These are phyloP conservation scores for Linum usitatissimum DNA, from an alignment of 345 rosid species.

Conservation along the genomic window DNA sequence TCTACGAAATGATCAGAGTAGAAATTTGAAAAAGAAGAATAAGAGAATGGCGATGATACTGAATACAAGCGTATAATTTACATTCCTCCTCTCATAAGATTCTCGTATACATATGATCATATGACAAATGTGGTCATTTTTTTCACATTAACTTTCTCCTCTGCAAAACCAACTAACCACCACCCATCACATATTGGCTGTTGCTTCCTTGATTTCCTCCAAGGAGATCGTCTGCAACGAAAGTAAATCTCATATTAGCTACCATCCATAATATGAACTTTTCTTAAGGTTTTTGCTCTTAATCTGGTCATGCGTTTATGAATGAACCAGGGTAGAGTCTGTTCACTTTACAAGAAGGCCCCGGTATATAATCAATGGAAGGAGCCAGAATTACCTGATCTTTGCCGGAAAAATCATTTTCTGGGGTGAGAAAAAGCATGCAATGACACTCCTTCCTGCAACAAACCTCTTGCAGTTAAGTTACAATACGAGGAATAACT, in stretches of 20 bases:
- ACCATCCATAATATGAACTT: too few species aligned
- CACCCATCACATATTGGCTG: constrained; percentile 39
- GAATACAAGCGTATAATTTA: neutral
- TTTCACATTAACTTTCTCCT: neutral
- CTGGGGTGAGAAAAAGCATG: constrained; percentile 97
- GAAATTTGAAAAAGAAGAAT: neutral
- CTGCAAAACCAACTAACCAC: neutral
- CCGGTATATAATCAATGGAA: neutral
- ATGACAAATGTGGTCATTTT: neutral
- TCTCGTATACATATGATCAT: neutral
- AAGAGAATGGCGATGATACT: neutral
- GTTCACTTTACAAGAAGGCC: neutral
- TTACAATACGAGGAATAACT: neutral
- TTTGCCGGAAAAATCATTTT: constrained; percentile 84
- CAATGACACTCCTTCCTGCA: constrained; percentile 99
- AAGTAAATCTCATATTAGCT: neutral
- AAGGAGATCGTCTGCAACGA: constrained; percentile 46
- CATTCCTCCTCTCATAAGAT: neutral
- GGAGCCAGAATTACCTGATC: constrained; percentile 53
- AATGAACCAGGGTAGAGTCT: neutral
- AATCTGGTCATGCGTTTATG: neutral
- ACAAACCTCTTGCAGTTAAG: constrained; percentile 7
- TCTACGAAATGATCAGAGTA: too few species aligned
- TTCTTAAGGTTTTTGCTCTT: too few species aligned
- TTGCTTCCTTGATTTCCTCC: constrained; percentile 73